Base-by-base conservation (phyloP, 805 yeast genomes). In the Yarrowia sp. region DNA sequence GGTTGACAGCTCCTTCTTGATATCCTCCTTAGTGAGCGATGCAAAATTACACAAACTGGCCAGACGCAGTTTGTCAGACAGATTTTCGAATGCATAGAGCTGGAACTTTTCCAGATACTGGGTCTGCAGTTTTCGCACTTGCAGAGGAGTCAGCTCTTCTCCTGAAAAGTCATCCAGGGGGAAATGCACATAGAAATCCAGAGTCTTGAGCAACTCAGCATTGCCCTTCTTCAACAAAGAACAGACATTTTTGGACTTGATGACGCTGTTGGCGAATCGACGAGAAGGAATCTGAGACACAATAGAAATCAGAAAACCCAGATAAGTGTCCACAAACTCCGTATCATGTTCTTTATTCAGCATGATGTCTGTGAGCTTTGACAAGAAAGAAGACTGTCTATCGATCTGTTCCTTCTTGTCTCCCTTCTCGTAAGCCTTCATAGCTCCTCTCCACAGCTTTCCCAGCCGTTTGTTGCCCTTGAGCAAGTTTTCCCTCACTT, bases 111-210 rank as follows among this genome's bases (percentile, higher is more conserved):
- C 60, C 14, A 64, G 40, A 7, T 50, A 34, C 38, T 50, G 49
- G 4, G 60, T 52, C 40, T 50, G 50, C 13, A 52, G 40, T 13
- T 49, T 52, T 9, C 50, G 34, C n/a, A 64, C 47, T 24, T 64
- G 40, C 47, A 64, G 30, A 19, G 50, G 47, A 17, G 58, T n/a
- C 49, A 49, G 47, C 36, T 64, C 67, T 19, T 50, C 49, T 12
- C 83, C 84, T 0, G 80, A 71, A 49, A 78, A 75, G 53, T 82
- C 85, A 69, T 82, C 78, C 17, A 83, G 72, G 3, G 85, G 85
- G 69, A 77, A 82, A 47, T 75, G 68, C 4, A 78, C 44, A 44
- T 73, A 77, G 53, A 76, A 74, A 10, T 71, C 69, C 7, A 79
- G 66, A 1, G 73, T 47, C 1, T 43, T 65, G 17, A 42, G 46